A percentile compares a stretch with the other conserved stretches of the same genome.
These are phyloP conservation scores for Tylopilus sp. DNA, from an alignment of 768 basidiomycete species.

Conservation along the genomic window DNA sequence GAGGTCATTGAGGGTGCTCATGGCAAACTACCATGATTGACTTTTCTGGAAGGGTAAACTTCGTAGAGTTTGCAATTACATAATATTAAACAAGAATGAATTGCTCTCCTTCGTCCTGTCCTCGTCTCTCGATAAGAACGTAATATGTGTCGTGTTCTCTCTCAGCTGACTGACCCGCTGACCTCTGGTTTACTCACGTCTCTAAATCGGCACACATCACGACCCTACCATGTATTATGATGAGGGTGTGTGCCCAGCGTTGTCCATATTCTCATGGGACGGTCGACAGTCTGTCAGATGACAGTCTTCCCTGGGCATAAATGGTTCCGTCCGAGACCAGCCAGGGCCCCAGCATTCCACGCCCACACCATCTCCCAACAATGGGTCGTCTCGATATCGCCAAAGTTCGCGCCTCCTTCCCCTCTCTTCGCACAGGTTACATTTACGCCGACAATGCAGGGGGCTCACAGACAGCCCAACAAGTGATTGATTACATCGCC, in stretches of 20 bases:
- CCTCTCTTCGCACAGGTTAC: conserved; percentile 53
- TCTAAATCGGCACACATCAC: too few relatives aligned
- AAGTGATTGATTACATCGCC: conserved; percentile 54
- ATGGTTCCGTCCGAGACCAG: too few relatives aligned
- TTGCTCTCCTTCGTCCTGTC: too few relatives aligned
- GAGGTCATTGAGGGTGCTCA: conserved; percentile 37
- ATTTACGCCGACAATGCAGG: conserved; percentile 78
- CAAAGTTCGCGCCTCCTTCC: conserved; percentile 58
- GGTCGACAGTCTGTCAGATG: neutral
- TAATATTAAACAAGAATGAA: neutral
- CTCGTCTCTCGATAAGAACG: neutral
- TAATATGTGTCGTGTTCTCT: neutral
- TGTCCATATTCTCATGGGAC: neutral
- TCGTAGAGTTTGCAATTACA: neutral
- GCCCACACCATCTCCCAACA: neutral
- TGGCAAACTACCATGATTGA: neutral
- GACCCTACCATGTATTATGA: too few relatives aligned
- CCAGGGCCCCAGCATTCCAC: neutral
- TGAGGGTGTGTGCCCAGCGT: too few relatives aligned
- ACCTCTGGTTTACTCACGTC: too few relatives aligned
- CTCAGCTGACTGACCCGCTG: too few relatives aligned
- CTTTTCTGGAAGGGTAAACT: neutral
- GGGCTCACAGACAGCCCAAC: conserved; percentile 59
- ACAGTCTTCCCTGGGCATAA: neutral
- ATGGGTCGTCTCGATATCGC: conserved; percentile 42